Base-by-base conservation (phyloP, 129 eudicot species). In the Chrysanthemum seticuspe region DNA sequence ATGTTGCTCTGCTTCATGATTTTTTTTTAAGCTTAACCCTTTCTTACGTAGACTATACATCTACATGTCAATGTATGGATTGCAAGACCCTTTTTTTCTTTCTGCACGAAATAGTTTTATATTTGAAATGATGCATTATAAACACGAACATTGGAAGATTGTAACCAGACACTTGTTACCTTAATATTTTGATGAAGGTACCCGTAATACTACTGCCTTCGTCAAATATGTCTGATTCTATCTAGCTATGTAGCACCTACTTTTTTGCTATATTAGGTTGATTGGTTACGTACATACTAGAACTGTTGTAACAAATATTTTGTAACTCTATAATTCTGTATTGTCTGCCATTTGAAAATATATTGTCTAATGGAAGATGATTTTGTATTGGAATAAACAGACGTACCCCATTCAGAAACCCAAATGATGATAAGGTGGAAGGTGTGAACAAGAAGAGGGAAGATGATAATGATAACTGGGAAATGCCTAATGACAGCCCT, bases 391-490 rank as follows among this genome's bases (percentile, higher is more conserved):
- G 9, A 57, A 62, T 51, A 14, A 68, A 65, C 85, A 90, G 97
- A 69, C 94, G 97, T 23, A 75, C 86, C 44, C 80, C 76, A 1
- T 75, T 78, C 27, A 78, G 95, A 72, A 76, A 60, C 75, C 67
- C 62, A 7, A 65, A 80, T 8, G 85, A 51, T 6, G 87, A 77
- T 53, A 77, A 66, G 83, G 73, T 73, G 72, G 97, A 82, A 66
- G 45, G 70, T 19, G 62, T 83, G 49, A 84, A 64, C 72, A 74
- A 71, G 73, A 80, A 85, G 78, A 82, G 82, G 75, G 88, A 81
- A 6, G 97, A 87, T 5, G 93, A 87, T 3, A 83, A 84, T 13
- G 97, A 87, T 74, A 85, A 85, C 82, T 91, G 95, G 95, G 97
- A 91, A 13, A 77, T 87, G 71, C 89, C 95, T 29, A 73, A 51